phyloP scores from a whole-genome alignment of 495 filamentous ascomycete genomes.

The Neurospora cerealis region DNA sequence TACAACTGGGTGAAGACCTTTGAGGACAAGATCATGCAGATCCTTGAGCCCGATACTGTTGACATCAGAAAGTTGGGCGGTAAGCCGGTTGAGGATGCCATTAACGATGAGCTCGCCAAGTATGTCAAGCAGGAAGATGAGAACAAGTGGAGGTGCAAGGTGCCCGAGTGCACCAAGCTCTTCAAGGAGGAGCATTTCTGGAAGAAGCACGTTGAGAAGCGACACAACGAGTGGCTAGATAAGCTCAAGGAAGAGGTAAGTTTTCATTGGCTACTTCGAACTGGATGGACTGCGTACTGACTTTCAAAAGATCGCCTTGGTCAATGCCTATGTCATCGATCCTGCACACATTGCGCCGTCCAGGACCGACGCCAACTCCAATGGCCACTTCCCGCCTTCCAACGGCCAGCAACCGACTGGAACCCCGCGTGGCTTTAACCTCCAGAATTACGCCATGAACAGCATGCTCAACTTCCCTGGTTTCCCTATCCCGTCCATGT shows the following conservation, averaged over 20 bases:
- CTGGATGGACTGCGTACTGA: background rate
- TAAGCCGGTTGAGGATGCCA: constrained; percentile 70
- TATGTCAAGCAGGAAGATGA: constrained; percentile 95
- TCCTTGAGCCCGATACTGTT: constrained; percentile 79
- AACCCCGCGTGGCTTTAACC: constrained; percentile 84
- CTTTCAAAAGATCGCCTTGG: constrained; percentile 58
- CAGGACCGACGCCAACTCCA: constrained; percentile 91
- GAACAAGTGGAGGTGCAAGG: constrained; percentile 90
- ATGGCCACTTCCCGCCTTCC: constrained; percentile 82
- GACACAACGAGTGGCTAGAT: constrained; percentile 82
- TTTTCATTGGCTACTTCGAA: constrained; percentile 1
- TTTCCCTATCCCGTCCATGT: constrained; percentile 37
- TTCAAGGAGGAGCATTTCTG: constrained; percentile 97
- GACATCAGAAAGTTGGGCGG: constrained; percentile 85
- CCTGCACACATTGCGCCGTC: constrained; percentile 88
- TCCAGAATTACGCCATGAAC: constrained; percentile 51
- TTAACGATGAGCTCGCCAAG: constrained; percentile 78
- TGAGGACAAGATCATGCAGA: constrained; percentile 89
- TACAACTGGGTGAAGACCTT: constrained; percentile 99
- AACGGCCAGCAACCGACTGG: constrained; percentile 65
- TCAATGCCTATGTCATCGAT: constrained; percentile 90
- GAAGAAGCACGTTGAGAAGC: constrained; percentile 96
- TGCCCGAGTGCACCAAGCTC: constrained; percentile 88
- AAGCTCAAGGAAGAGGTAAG: constrained; percentile 73
- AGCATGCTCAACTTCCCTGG: constrained; percentile 46